Base-by-base conservation (phyloP, 768 basidiomycete species). In the Mycena latifolia region DNA sequence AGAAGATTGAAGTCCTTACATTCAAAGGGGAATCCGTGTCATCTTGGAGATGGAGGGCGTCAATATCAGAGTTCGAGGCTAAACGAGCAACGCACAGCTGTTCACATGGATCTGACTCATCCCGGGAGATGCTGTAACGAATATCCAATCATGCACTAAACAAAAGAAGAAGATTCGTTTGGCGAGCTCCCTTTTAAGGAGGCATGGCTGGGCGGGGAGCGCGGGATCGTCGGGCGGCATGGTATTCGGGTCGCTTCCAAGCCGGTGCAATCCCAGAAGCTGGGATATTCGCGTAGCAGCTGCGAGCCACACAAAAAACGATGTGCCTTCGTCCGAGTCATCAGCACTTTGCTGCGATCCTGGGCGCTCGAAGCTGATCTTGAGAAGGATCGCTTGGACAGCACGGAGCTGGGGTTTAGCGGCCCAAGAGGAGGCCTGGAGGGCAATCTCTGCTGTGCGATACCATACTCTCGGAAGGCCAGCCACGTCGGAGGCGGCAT, bases 71-170 rank as follows among this genome's bases (percentile, higher is more conserved):
- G 6, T 7, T 10, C 3, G 56, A 6, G 12, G 39, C 3, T 39
- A 27, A 50, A 39, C 10, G n/a, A 7, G 39, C 8, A 61, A 61
- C 59, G 29, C 22, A 61, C 59, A 61, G 29, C 59, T 61, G 22
- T 61, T 61, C 4, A 61, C 29, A 41, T 61, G 50, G 20, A 61
- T 52, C 50, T 61, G 59, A 29, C 41, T 61, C 59, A 61, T 61
- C 18, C 59, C 59, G 11, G 59, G 59, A 29, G 59, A 61, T 6
- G 47, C 48, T 25, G 28, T 61, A 4, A 61, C 41, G 41, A 61
- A 61, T 20, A 61, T 61, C 59, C 59, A 61, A 41, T 61, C 59
- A 25, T 61, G 59, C 15, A 45, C 41, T 5, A 61, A 41, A 25
- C 59, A 61, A 29, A 52, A 61, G 27, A 61, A 61, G 15, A 29